Conservation (phyloP, 768 basidiomycete genomes). For the Psilocybe sp. region DNA sequence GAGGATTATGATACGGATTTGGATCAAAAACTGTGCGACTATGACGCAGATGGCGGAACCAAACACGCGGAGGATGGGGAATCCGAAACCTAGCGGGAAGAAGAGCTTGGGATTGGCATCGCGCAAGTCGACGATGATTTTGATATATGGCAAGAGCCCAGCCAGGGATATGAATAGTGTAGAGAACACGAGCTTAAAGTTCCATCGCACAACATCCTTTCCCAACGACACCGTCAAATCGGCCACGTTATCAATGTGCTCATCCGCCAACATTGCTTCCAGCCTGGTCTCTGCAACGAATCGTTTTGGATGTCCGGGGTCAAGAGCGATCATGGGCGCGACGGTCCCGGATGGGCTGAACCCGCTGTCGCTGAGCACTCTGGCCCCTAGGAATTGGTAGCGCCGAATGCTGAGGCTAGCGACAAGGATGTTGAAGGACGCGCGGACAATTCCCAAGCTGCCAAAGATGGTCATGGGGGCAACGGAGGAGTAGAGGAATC, state of each 20-base stretch:
- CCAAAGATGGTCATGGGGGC: conserved; percentile 12
- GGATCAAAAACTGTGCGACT: conserved; percentile 2
- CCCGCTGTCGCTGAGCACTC: conserved; percentile 6
- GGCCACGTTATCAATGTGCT: conserved; percentile 9
- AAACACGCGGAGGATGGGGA: conserved; percentile 7
- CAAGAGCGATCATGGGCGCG: conserved; percentile 9
- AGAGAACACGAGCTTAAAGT: conserved; percentile 3
- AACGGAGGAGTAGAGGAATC: conserved; percentile 10
- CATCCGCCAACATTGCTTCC: conserved; percentile 9
- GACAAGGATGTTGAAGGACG: conserved; percentile 9
- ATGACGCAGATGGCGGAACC: conserved; percentile 6
- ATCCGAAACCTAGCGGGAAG: conserved; percentile 5
- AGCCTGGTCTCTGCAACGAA: conserved; percentile 9
- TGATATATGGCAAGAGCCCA: conserved; percentile 7
- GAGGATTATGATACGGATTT: conserved; percentile 7
- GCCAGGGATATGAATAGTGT: not conserved
- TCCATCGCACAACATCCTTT: conserved; percentile 3
- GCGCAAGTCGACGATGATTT: not conserved
- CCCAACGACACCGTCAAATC: conserved; percentile 7
- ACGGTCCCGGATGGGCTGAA: conserved; percentile 3
- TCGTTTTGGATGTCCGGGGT: conserved; percentile 5
- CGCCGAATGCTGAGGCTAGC: conserved; percentile 6
- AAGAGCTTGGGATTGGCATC: not conserved
- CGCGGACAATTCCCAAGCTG: conserved; percentile 10
- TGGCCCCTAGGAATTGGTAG: conserved; percentile 7